Base-by-base conservation (phyloP, 2,329 filamentous ascomycete genomes). In the Claviceps sorghi region DNA sequence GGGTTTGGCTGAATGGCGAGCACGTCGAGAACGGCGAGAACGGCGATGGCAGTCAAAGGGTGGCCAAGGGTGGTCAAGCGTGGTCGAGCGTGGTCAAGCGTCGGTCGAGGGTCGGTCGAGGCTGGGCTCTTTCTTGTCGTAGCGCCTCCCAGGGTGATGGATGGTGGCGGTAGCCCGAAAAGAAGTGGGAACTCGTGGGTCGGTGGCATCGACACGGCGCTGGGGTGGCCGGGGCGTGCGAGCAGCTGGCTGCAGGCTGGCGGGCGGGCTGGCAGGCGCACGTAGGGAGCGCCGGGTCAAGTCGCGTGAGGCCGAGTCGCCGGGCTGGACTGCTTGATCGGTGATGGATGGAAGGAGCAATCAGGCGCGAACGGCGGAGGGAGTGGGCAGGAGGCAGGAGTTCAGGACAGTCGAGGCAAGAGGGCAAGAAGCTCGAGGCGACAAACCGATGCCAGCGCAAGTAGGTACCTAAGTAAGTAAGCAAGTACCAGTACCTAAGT, bases 181-280 rank as follows among this genome's bases (percentile, higher is more conserved):
- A 49, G 46, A 44, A 48, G 38, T 38, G 47, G 52, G 49, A 38
- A 21, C 36, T 5, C 48, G 49, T 53, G 52, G 52, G 52, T 50
- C 48, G 21, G 43, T 50, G 45, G 47, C 32, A 48, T 53, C 48
- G 42, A 50, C 36, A 48, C 21, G 30, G 45, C 30, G 30, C n/a
- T n/a, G 26, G 32, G 45, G 32, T 11, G 45, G 30, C n/a, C 30
- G 26, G 32, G 45, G 32, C 19, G 45, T 19, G 30, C n/a, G 29
- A 17, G 19, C 21, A 22, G 43, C 41, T 46, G 40, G 41, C 38
- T 44, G 42, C 42, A 17, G 11, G 30, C 44, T 29, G 42, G 42
- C 19, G 13, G 19, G 41, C 41, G 10, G 21, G 41, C 19, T 43
- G 41, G 21, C 41, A 19, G 13, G 32, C 32, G 8, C 8, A 11